phyloP scores from a whole-genome alignment of 225 moss, liverwort and hornwort species.

The Anthoceros angustus region DNA sequence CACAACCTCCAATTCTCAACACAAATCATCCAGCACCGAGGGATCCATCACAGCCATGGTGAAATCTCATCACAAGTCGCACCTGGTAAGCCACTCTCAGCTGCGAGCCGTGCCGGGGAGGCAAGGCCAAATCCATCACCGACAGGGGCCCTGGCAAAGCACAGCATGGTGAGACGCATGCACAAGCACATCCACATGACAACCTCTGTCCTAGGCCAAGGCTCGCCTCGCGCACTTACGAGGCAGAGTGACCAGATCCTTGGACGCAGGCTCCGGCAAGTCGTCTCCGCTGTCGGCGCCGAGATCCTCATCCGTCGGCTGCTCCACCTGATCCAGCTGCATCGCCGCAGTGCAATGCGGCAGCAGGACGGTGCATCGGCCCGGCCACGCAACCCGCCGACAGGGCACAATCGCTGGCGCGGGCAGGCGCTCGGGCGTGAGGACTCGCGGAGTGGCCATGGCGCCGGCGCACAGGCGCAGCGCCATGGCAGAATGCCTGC shows the following conservation, averaged over 20 bases:
- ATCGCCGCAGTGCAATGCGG: background rate
- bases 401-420: background rate
- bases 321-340: slow-evolving; percentile 2
- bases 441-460: background rate
- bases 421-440: background rate
- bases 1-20: background rate
- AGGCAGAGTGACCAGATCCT: slow-evolving; percentile 44
- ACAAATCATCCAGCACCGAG: background rate
- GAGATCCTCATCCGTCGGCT: background rate
- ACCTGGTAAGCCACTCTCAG: slow-evolving; percentile 92
- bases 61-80: slow-evolving; percentile 3
- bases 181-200: background rate
- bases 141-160: slow-evolving; percentile 51
- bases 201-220: no score
- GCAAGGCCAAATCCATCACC: slow-evolving; percentile 67
- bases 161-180: slow-evolving; percentile 9
- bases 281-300: slow-evolving; percentile 7
- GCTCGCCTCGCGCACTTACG: slow-evolving; percentile 21
- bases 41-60: background rate
- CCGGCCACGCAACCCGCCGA: background rate
- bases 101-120: slow-evolving; percentile 78
- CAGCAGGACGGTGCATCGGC: background rate
- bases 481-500: background rate
- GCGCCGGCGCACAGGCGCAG: slow-evolving; percentile 4
- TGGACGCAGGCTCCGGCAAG: slow-evolving; percentile 25